Evolutionary conservation across 805 yeast species (phyloP).

Genomic region (Hanseniaspora vineae): DNA sequence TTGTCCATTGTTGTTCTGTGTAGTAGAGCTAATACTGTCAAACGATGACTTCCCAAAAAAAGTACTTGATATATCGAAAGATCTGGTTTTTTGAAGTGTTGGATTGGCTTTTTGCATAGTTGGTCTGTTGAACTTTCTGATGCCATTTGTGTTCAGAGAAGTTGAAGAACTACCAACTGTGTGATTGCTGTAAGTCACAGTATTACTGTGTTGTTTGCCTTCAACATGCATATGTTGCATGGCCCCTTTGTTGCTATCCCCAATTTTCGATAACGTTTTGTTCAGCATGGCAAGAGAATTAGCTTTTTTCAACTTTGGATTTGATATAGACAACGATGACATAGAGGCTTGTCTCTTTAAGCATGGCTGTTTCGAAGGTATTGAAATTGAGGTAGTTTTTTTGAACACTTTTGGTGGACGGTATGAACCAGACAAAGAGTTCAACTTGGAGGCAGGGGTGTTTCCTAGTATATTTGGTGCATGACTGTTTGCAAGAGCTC

Average conservation of each 20-base stretch:
- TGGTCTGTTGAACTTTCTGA: not conserved
- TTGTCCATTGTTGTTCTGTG: not conserved
- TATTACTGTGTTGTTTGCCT: not conserved
- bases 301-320: not conserved
- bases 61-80: not conserved
- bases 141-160: not conserved
- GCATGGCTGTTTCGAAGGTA: slow-evolving; percentile 4
- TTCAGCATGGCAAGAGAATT: not conserved
- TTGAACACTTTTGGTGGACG: too few species aligned
- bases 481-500: too few species aligned
- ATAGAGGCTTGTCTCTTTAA: slow-evolving; percentile 12
- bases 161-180: not conserved
- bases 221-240: not conserved
- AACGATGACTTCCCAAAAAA: not conserved
- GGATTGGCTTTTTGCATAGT: not conserved
- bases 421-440: not conserved
- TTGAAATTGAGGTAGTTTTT: too few species aligned
- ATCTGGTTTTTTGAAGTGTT: not conserved
- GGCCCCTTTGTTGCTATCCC: not conserved
- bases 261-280: not conserved
- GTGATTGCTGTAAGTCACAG: not conserved
- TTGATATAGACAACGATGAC: not conserved
- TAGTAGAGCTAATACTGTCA: not conserved
- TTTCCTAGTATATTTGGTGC: not conserved
- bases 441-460: not conserved